Base-by-base conservation (phyloP, 2,329 filamentous ascomycete genomes). In the Calonectria ilicicola region DNA sequence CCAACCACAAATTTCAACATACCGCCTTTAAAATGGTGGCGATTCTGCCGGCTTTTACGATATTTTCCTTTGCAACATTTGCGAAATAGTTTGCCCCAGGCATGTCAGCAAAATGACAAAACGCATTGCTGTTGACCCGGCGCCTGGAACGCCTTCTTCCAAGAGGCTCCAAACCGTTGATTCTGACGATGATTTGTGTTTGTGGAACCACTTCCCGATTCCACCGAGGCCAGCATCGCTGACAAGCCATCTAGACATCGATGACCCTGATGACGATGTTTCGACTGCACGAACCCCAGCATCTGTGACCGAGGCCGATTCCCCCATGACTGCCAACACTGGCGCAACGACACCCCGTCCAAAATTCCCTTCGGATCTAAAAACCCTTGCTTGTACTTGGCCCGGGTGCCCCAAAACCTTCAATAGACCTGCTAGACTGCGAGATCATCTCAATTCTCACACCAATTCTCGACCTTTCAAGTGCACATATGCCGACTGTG, bases 401-500 rank as follows among this genome's bases (percentile, higher is more conserved):
- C 89, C 92, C 14, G 90, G 88, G 75, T 98, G 96, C 81, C 85
- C 86, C 70, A 97, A 97, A 85, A 92, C 93, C 8, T 98, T 97
- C 87, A 98, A 98, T 82, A 92, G 96, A 3, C 95, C 95, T 1
- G 93, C 93, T 40, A 91, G 95, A 32, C 88, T 98, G 5, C 89
- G 93, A 72, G 92, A 94, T 71, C 96, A 98, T 80, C 85, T 96
- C 27, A 90, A 95, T 75, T 95, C 94, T 1, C 96, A 98, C 83
- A 96, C 91, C 66, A 95, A 96, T 77, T 94, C 96, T 77, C 91
- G 96, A 1, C 92, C 95, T 0, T 97, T 94, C 83, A 87, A 88
- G 46, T 98, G 96, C 80, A 86, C 88, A 2, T 89, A 93, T 74
- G 85, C 88, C 7, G 92, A 85, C 49, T 98, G 96, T 81, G 90